These are phyloP conservation scores for Sclerotinia glacialis DNA, from an alignment of 2,329 filamentous ascomycete genomes.

Conservation along the genomic window DNA sequence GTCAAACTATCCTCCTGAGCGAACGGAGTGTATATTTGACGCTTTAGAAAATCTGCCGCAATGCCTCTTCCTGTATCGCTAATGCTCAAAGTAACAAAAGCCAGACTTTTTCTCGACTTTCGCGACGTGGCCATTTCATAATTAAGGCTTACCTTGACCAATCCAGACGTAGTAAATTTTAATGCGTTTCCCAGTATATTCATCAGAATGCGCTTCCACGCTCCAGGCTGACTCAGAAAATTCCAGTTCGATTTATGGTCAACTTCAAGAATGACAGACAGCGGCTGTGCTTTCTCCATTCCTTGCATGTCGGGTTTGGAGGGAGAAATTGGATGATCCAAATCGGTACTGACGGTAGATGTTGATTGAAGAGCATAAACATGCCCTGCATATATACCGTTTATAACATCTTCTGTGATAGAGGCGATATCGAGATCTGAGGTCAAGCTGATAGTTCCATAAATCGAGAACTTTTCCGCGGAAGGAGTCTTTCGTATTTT, in stretches of 20 bases:
- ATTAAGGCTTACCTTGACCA: conserved; percentile 46
- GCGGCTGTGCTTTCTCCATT: not conserved
- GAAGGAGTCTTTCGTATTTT: not conserved
- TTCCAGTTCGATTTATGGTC: conserved; percentile 40
- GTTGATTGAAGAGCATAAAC: conserved; percentile 28
- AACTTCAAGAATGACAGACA: conserved; percentile 48
- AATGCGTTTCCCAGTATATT: conserved; percentile 61
- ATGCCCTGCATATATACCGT: conserved; percentile 41
- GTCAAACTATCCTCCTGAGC: conserved; percentile 53
- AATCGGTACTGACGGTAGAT: not conserved
- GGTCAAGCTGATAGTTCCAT: conserved; percentile 28
- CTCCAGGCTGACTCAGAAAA: conserved; percentile 34
- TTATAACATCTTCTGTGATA: conserved; percentile 41
- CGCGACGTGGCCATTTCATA: conserved; percentile 32
- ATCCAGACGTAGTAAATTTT: conserved; percentile 57
- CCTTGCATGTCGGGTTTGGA: not conserved
- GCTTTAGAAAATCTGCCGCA: conserved; percentile 58
- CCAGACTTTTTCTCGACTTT: conserved; percentile 22
- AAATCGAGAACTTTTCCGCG: conserved; percentile 6
- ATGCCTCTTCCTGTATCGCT: conserved; percentile 64
- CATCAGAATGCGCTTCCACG: conserved; percentile 49
- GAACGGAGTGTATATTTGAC: conserved; percentile 54
- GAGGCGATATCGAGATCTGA: conserved; percentile 38
- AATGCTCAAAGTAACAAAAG: conserved; percentile 46
- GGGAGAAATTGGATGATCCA: conserved; percentile 7